Evolutionary conservation across 768 basidiomycete species (phyloP), one percentile per base, ranked within the genome.

Genomic region (Boletus sp.): DNA sequence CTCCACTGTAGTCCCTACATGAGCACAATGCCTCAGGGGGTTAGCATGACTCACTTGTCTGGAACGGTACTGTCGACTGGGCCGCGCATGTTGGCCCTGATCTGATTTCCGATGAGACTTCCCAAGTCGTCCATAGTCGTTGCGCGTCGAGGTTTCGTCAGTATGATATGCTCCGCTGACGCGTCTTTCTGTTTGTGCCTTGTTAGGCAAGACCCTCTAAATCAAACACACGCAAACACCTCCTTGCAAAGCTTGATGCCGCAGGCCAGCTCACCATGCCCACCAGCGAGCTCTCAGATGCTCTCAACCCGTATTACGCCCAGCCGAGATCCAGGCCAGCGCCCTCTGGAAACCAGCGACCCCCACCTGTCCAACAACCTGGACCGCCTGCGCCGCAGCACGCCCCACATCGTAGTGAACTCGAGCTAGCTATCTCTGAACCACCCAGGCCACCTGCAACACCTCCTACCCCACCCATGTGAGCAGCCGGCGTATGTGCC

Each of bases 211-310:
- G 52, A 56, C 54, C 67, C 48, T 72, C 52, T 42, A 52, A 63
- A 69, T 63, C 55, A 72, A 75, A 72, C 67, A 72, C 10, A 7
- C 2, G 47, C 56, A 71, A 72, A 75, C 57, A 75, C 57, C 42
- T 30, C 48, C 40, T 42, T 36, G 24, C 35, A 28, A 17, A 11
- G 36, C 37, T 33, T 37, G 37, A 37, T 44, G 54, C 35, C 7
- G 36, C 42, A 44, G 48, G 40, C 20, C 29, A 17, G 37, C 49
- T 41, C 42, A 35, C 51, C 12, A 86, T 86, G 85, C 75, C 80
- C 63, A 79, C 83, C 57, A 90, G 87, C 75, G 87, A 90, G 71
- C 83, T 91, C 55, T 86, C 85, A 9, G 84, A 91, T 67, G 89
- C 89, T 6, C 84, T 91, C 64, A 91, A 90, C 69, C 88, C 88